These are phyloP conservation scores for Neopestalotiopsis sp. DNA, from an alignment of 2,329 filamentous ascomycete genomes.

Conservation along the genomic window DNA sequence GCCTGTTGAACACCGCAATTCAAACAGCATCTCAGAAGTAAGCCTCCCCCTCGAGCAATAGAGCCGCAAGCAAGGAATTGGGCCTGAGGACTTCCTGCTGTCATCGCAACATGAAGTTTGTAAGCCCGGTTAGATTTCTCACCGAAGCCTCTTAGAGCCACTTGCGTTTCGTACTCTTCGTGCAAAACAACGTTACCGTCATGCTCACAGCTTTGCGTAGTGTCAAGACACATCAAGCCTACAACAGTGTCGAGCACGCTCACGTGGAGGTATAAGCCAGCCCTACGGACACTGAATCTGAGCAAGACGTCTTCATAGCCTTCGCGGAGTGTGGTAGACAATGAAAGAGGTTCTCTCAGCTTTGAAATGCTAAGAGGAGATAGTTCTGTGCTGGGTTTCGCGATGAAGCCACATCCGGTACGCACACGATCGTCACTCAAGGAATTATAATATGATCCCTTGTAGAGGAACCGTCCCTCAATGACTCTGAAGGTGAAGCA, in stretches of 20 bases:
- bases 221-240: not conserved
- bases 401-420: accelerated
- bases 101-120: not conserved
- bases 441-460: not conserved
- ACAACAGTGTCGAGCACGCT: not conserved
- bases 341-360: not conserved
- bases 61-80: not conserved
- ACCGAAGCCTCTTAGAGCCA: not conserved
- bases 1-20: not conserved
- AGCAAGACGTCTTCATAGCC: not conserved
- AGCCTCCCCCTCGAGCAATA: too few relatives aligned
- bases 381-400: not conserved
- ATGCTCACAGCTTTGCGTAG: not conserved
- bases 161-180: not conserved
- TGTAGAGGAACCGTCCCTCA: not conserved
- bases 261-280: not conserved
- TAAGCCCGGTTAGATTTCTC: accelerated
- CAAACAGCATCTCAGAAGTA: not conserved
- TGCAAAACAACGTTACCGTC: not conserved
- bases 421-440: not conserved
- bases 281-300: not conserved
- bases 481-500: not conserved
- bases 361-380: not conserved
- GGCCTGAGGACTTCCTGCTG: not conserved
- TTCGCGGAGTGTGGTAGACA: not conserved